These are phyloP conservation scores for Bipolaris zeicola DNA, from an alignment of 2,329 filamentous ascomycete genomes.

Conservation along the genomic window DNA sequence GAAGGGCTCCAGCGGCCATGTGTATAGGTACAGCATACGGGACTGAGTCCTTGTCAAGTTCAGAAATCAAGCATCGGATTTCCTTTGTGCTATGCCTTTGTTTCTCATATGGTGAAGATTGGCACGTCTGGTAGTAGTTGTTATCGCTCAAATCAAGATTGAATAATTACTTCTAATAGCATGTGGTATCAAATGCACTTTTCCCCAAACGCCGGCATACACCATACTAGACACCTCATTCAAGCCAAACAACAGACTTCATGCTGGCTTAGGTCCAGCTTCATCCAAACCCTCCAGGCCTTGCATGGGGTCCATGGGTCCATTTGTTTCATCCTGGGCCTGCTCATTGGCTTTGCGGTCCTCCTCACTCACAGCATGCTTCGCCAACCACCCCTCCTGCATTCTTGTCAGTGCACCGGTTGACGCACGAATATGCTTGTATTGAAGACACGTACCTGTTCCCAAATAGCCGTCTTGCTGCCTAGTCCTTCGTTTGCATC, in stretches of 20 bases:
- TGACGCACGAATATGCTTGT: neutral
- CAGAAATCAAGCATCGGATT: slow-evolving; percentile 32
- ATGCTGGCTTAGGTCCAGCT: slow-evolving; percentile 84
- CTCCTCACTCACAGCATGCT: slow-evolving; percentile 83
- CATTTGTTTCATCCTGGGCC: slow-evolving; percentile 58
- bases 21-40: slow-evolving; percentile 31
- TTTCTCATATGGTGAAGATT: neutral
- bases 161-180: neutral
- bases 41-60: slow-evolving; percentile 20
- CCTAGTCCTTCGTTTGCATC: slow-evolving; percentile 84
- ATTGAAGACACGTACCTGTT: slow-evolving; percentile 71
- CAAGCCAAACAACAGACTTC: neutral
- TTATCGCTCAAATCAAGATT: neutral
- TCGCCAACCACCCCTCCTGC: slow-evolving; percentile 91
- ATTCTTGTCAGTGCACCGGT: slow-evolving; percentile 16
- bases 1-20: slow-evolving; percentile 24
- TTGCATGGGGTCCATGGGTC: slow-evolving; percentile 87
- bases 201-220: slow-evolving; percentile 26
- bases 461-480: slow-evolving; percentile 94
- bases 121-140: neutral
- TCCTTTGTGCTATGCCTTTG: slow-evolving; percentile 25
- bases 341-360: slow-evolving; percentile 68
- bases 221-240: slow-evolving; percentile 14
- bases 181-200: slow-evolving; percentile 14
- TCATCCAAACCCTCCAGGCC: slow-evolving; percentile 91